Conservation (phyloP, 139 green algal genomes). For the Chara braunii region DNA sequence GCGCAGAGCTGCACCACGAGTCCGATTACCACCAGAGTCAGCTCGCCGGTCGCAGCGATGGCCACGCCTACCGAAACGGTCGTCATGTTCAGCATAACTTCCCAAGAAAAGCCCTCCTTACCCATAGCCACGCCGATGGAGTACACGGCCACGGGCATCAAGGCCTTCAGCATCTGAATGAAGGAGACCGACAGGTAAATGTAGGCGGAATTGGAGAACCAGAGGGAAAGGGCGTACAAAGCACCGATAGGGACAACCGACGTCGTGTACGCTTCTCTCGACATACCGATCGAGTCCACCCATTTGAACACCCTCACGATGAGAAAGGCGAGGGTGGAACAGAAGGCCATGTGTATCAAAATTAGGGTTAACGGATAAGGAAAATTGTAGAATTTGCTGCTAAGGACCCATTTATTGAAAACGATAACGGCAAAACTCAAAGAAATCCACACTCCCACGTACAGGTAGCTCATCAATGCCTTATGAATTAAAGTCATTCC, state of each 20-base stretch:
- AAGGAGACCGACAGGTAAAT: slow-evolving; percentile 94
- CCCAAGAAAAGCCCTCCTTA: slow-evolving; percentile 58
- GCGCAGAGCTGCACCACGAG: slow-evolving; percentile 80
- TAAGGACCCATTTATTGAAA: too few species aligned
- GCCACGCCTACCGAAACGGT: slow-evolving; percentile 80
- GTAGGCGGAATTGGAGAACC: slow-evolving; percentile 93
- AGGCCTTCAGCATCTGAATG: slow-evolving; percentile 96
- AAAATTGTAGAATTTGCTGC: too few species aligned
- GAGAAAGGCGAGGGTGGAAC: slow-evolving; percentile 40
- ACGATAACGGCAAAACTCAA: too few species aligned
- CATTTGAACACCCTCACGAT: slow-evolving; percentile 30
- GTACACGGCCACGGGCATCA: slow-evolving; percentile 79
- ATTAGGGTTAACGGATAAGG: too few species aligned
- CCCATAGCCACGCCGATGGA: slow-evolving; percentile 57
- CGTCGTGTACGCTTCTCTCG: slow-evolving; percentile 13
- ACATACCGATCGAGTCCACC: slow-evolving; percentile 36
- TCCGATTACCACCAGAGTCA: slow-evolving; percentile 79
- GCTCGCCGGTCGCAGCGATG: slow-evolving; percentile 51
- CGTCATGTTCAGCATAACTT: slow-evolving; percentile 68
- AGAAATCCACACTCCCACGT: too few species aligned
- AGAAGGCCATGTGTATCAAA: slow-evolving; percentile 48
- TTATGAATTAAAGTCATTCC: too few species aligned
- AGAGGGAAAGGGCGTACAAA: slow-evolving; percentile 82
- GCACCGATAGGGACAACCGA: slow-evolving; percentile 70
- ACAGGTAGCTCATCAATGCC: too few species aligned